Percentiles rank a stretch among this genome's conserved stretches.
Conservation (phyloP, 2,329 filamentous ascomycete genomes). For the Botrytis squamosa region DNA sequence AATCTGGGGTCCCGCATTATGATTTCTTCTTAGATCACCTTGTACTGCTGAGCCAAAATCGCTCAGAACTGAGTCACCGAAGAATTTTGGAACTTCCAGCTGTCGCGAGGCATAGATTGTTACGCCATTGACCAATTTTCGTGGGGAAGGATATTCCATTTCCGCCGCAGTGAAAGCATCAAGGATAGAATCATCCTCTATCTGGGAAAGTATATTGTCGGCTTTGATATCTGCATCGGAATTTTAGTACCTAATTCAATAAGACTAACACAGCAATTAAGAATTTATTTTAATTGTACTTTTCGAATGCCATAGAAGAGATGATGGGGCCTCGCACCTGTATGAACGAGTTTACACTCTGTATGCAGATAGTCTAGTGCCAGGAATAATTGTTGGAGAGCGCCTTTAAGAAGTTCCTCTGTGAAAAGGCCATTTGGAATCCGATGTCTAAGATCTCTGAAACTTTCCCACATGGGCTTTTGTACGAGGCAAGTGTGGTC, state of each 20-base stretch:
- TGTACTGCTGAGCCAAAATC: slow-evolving; percentile 50
- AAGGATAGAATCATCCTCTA: slow-evolving; percentile 41
- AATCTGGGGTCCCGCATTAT: slow-evolving; percentile 43
- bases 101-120: slow-evolving; percentile 46
- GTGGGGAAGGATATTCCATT: slow-evolving; percentile 42
- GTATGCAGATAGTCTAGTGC: slow-evolving; percentile 93
- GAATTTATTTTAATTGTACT: background rate
- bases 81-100: slow-evolving; percentile 39
- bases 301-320: background rate
- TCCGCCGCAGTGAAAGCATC: slow-evolving; percentile 44
- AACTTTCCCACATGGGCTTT: slow-evolving; percentile 46
- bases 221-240: slow-evolving; percentile 44
- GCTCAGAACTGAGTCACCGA: slow-evolving; percentile 44
- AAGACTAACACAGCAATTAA: background rate
- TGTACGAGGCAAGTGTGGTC: slow-evolving; percentile 43
- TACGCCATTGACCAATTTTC: slow-evolving; percentile 45
- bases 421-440: slow-evolving; percentile 25
- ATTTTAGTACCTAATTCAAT: background rate
- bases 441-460: slow-evolving; percentile 35
- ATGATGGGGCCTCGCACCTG: slow-evolving; percentile 50
- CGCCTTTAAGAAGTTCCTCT: slow-evolving; percentile 76
- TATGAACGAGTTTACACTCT: slow-evolving; percentile 91
- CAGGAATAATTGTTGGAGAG: slow-evolving; percentile 92
- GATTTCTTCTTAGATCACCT: slow-evolving; percentile 39
- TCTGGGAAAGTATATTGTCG: slow-evolving; percentile 47